These are phyloP conservation scores for Leptosphaerulina australis DNA, from an alignment of 2,329 filamentous ascomycete genomes.

Conservation along the genomic window DNA sequence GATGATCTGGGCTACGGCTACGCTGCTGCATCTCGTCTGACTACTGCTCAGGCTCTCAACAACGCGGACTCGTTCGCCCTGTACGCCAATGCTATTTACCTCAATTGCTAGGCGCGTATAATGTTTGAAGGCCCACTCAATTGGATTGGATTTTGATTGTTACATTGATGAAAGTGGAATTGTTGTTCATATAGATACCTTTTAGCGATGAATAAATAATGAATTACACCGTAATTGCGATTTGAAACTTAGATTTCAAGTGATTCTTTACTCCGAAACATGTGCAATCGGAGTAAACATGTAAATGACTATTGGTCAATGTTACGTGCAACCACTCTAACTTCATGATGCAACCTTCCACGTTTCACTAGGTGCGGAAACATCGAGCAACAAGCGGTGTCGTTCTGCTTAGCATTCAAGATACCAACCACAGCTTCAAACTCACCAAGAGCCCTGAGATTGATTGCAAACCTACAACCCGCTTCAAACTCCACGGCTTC, in stretches of 20 bases:
- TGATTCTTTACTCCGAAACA: no score
- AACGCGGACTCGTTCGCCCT: constrained; percentile 69
- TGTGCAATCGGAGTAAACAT: no score
- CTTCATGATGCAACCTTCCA: background rate
- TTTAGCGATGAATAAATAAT: constrained; percentile 7
- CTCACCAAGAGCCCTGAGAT: background rate
- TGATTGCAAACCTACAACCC: constrained; percentile 9
- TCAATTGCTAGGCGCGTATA: constrained; percentile 29
- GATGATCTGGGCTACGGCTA: constrained; percentile 65
- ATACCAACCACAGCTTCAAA: background rate
- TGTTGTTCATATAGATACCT: constrained; percentile 8
- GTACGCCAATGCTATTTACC: constrained; percentile 55
- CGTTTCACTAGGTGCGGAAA: background rate
- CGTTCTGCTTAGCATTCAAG: background rate
- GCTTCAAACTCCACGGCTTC: constrained; percentile 23
- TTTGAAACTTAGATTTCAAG: no score
- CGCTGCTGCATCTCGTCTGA: constrained; percentile 54
- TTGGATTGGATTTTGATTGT: background rate
- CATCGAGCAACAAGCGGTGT: background rate
- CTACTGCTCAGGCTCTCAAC: constrained; percentile 58
- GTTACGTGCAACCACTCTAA: background rate
- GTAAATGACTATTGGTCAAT: background rate
- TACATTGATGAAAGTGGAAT: background rate
- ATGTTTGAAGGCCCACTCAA: background rate
- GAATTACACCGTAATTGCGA: no score